These are phyloP conservation scores for Heteromeles arbutifolia DNA, from an alignment of 306 rosid genomes.

Conservation along the genomic window DNA sequence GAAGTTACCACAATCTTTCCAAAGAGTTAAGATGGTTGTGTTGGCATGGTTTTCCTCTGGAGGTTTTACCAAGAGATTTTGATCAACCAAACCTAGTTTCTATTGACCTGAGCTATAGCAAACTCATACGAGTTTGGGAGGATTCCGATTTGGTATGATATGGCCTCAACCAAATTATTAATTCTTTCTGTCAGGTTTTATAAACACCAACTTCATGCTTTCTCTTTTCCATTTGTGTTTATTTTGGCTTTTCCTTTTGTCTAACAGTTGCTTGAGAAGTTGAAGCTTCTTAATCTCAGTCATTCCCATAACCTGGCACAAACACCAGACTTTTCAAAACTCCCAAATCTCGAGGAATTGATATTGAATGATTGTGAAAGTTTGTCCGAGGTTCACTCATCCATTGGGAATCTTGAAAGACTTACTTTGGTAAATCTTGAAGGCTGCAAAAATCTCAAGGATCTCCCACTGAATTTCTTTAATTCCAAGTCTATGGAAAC, in stretches of 20 bases:
- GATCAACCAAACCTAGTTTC: conserved; percentile 10
- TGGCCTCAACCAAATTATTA: background rate
- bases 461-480: background rate
- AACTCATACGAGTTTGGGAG: conserved; percentile 19
- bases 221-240: background rate
- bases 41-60: background rate
- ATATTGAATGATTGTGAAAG: background rate
- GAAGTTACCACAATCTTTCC: conserved; percentile 29
- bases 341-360: background rate
- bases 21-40: background rate
- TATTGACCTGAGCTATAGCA: conserved; percentile 25
- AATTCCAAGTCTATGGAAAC: background rate
- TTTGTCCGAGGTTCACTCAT: background rate
- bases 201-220: background rate
- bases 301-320: conserved; percentile 21
- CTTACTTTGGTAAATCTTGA: background rate
- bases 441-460: background rate
- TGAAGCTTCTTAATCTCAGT: conserved; percentile 21
- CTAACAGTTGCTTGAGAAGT: conserved; percentile 3
- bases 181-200: background rate
- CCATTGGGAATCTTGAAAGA: background rate
- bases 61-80: background rate
- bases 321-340: conserved; percentile 15
- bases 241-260: background rate
- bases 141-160: conserved; percentile 18